Percentiles rank a stretch among this genome's conserved stretches.
Evolutionary conservation across 23 red algal species (phyloP).

Genomic region (Gracilaria vermiculophylla): DNA sequence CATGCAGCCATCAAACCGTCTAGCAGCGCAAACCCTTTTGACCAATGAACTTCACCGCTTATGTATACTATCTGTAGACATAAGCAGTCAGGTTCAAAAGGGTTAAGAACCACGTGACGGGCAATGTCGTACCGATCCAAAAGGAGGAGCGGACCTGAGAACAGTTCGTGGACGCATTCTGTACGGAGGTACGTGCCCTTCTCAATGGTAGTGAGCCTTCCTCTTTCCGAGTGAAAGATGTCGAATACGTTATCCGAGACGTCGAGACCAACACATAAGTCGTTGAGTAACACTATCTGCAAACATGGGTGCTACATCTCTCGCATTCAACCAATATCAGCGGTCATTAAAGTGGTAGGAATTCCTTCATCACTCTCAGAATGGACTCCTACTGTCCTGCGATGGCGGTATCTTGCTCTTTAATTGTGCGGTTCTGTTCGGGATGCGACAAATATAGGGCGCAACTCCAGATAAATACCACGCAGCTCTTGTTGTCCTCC

Average conservation of each 20-base stretch:
- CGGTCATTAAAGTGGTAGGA: not conserved
- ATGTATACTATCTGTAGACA: too few relatives aligned
- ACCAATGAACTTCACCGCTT: too few relatives aligned
- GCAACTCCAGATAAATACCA: not conserved
- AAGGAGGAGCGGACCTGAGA: not conserved
- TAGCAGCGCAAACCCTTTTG: too few relatives aligned
- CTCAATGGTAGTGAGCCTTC: not conserved
- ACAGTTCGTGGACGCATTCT: not conserved
- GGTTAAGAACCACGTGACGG: too few relatives aligned
- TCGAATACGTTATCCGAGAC: not conserved
- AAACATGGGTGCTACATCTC: not conserved
- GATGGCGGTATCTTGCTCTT: not conserved
- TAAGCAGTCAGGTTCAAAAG: too few relatives aligned
- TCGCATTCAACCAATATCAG: not conserved
- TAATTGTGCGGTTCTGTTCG: not conserved
- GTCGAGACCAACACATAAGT: not conserved
- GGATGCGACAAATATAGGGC: not conserved
- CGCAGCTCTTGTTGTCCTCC: not conserved
- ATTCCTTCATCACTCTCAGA: not conserved
- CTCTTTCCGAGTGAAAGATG: not conserved
- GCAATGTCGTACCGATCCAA: too few relatives aligned
- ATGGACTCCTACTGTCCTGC: not conserved
- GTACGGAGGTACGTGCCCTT: not conserved
- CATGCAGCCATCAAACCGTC: too few relatives aligned
- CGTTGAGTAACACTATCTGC: not conserved